Percentiles rank a stretch among this genome's conserved stretches.
These are phyloP conservation scores for Falciphora oryzae DNA, from an alignment of 2,329 filamentous ascomycete species.

Conservation along the genomic window DNA sequence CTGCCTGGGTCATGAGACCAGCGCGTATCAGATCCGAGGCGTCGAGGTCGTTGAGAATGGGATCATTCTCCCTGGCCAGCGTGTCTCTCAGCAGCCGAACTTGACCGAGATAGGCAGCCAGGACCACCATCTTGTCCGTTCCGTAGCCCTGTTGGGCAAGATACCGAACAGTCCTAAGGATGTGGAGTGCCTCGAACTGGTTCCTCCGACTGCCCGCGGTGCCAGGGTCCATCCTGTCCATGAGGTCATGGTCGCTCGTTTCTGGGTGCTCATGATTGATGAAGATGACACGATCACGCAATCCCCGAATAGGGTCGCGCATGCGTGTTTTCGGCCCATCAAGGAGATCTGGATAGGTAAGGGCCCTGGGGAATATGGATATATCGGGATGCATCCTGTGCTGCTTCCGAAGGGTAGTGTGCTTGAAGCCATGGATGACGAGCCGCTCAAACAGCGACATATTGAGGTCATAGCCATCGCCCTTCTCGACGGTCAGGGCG, in stretches of 20 bases:
- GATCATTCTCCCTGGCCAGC: conserved; percentile 53
- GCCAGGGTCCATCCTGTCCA: conserved; percentile 44
- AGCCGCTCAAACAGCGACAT: conserved; percentile 64
- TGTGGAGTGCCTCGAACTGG: conserved; percentile 58
- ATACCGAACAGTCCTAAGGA: conserved; percentile 59
- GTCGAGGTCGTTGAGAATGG: conserved; percentile 63
- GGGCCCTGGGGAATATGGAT: conserved; percentile 46
- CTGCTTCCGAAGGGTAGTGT: conserved; percentile 52
- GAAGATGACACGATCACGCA: conserved; percentile 58
- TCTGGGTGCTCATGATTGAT: conserved; percentile 58
- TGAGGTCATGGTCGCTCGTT: conserved; percentile 31
- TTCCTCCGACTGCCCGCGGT: conserved; percentile 55
- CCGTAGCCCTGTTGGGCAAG: conserved; percentile 66
- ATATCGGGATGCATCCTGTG: conserved; percentile 67
- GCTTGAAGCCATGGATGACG: conserved; percentile 46
- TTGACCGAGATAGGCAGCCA: conserved; percentile 70
- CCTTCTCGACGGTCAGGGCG: conserved; percentile 54
- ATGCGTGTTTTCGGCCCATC: conserved; percentile 46
- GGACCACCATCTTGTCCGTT: conserved; percentile 57
- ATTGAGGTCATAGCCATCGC: conserved; percentile 61
- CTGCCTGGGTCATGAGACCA: conserved; percentile 51
- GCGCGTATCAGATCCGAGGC: conserved; percentile 55
- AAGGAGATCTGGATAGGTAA: conserved; percentile 57
- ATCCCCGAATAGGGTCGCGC: conserved; percentile 45
- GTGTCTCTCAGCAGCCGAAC: conserved; percentile 49